Conservation (phyloP, 2,329 filamentous ascomycete species). For the Fusarium guadeloupense region DNA sequence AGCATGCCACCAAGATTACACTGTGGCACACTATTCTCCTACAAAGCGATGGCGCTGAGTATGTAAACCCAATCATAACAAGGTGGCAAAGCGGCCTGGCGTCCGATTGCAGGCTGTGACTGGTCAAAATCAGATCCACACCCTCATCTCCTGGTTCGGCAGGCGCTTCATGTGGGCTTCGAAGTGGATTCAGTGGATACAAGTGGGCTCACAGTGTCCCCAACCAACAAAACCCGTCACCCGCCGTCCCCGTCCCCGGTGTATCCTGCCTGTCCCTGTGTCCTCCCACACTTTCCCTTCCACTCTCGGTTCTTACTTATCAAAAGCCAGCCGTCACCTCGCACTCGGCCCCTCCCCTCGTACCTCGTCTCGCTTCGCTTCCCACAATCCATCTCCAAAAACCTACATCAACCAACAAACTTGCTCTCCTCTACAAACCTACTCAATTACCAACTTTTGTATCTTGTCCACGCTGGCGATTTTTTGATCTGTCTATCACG, state of each 20-base stretch:
- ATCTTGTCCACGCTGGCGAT: conserved; percentile 23
- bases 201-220: conserved; percentile 36
- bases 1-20: conserved; percentile 47
- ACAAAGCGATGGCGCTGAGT: conserved; percentile 31
- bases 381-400: conserved; percentile 39
- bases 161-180: conserved; percentile 32
- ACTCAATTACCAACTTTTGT: conserved; percentile 1
- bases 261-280: conserved; percentile 21
- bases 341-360: conserved; percentile 41
- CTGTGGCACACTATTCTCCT: conserved; percentile 40
- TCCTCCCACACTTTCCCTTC: conserved; percentile 28
- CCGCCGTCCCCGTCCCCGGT: conserved; percentile 44
- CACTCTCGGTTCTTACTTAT: conserved; percentile 37
- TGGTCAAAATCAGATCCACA: conserved; percentile 40
- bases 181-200: conserved; percentile 12
- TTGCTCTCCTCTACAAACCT: conserved; percentile 18
- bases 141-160: conserved; percentile 38
- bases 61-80: conserved; percentile 45
- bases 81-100: conserved; percentile 47
- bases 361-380: conserved; percentile 43
- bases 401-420: conserved; percentile 36
- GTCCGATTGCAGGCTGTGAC: conserved; percentile 39
- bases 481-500: conserved; percentile 19
- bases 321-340: conserved; percentile 38
- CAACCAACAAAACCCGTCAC: conserved; percentile 47